These are phyloP conservation scores for Saprolegnia diclina DNA, from an alignment of 352 stramenopile species.

Conservation along the genomic window DNA sequence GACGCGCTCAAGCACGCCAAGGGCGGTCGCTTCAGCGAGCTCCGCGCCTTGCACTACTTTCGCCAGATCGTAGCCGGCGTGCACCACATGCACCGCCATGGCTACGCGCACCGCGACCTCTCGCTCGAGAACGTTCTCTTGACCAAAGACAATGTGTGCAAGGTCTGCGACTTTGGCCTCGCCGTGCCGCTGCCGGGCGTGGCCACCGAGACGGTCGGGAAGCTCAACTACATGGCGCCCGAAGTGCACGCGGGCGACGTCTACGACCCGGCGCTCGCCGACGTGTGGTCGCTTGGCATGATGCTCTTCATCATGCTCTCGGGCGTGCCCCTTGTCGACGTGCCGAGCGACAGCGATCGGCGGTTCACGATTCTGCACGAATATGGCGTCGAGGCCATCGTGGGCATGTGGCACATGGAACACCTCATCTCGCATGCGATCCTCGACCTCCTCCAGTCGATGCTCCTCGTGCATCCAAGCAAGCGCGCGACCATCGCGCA, in stretches of 20 bases:
- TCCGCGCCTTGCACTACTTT: slow-evolving; percentile 33
- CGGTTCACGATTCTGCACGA: slow-evolving; percentile 84
- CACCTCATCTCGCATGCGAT: slow-evolving; percentile 20
- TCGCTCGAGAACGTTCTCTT: slow-evolving; percentile 31
- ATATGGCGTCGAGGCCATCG: slow-evolving; percentile 63
- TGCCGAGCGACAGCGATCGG: slow-evolving; percentile 68
- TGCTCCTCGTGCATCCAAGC: slow-evolving; percentile 29
- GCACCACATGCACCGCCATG: slow-evolving; percentile 22
- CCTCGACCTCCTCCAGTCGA: slow-evolving; percentile 27
- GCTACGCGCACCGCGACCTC: slow-evolving; percentile 30
- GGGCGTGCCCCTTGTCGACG: slow-evolving; percentile 87
- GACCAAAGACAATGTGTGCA: slow-evolving; percentile 25
- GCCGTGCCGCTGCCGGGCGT: slow-evolving; percentile 5
- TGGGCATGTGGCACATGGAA: slow-evolving; percentile 55
- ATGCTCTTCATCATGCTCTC: slow-evolving; percentile 32
- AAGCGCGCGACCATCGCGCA: slow-evolving; percentile 26
- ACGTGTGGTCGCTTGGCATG: slow-evolving; percentile 32
- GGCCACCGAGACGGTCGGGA: slow-evolving; percentile 24
- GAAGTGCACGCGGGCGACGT: slow-evolving; percentile 23
- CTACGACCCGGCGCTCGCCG: slow-evolving; percentile 25
- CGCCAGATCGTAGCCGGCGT: slow-evolving; percentile 27
- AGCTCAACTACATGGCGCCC: slow-evolving; percentile 31
- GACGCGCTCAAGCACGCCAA: background rate
- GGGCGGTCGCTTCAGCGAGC: background rate
- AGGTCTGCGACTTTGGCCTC: slow-evolving; percentile 30